Evolutionary conservation across 208 protist genomes (phyloP).

Genomic region (Phytomonas sp.): DNA sequence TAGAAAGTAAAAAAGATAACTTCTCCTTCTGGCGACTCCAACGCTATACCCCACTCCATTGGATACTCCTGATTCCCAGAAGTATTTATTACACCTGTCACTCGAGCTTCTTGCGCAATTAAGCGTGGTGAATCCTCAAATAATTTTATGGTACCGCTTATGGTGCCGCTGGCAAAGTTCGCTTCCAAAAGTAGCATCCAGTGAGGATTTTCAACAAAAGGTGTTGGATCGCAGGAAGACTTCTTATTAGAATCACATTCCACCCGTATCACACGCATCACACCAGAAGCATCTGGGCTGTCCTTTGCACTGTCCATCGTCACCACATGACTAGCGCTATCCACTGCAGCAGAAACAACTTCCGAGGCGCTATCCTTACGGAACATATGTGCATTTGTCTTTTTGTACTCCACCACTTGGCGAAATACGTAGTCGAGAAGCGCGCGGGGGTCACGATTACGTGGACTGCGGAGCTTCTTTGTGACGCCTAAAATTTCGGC

Average conservation of each 20-base stretch:
- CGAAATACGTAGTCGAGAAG: slow-evolving; percentile 91
- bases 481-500: slow-evolving; percentile 93
- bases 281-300: slow-evolving; percentile 38
- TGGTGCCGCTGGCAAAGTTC: slow-evolving; percentile 59
- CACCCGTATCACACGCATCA: slow-evolving; percentile 81
- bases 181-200: slow-evolving; percentile 70
- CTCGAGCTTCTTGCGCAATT: slow-evolving; percentile 55
- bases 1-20: slow-evolving; percentile 76
- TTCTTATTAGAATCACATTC: slow-evolving; percentile 15
- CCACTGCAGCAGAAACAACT: not conserved
- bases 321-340: slow-evolving; percentile 9
- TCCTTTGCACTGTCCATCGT: slow-evolving; percentile 12
- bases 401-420: slow-evolving; percentile 92
- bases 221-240: slow-evolving; percentile 47
- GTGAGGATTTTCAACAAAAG: slow-evolving; percentile 73
- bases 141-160: slow-evolving; percentile 63
- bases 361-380: slow-evolving; percentile 4
- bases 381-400: slow-evolving; percentile 37
- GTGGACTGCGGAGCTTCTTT: slow-evolving; percentile 82
- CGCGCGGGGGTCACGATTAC: slow-evolving; percentile 80
- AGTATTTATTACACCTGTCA: slow-evolving; percentile 78
- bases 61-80: slow-evolving; percentile 74
- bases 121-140: slow-evolving; percentile 50
- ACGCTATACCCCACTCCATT: slow-evolving; percentile 79
- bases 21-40: slow-evolving; percentile 41